These are phyloP conservation scores for Leccinum variicolor DNA, from an alignment of 768 basidiomycete genomes.

Conservation along the genomic window DNA sequence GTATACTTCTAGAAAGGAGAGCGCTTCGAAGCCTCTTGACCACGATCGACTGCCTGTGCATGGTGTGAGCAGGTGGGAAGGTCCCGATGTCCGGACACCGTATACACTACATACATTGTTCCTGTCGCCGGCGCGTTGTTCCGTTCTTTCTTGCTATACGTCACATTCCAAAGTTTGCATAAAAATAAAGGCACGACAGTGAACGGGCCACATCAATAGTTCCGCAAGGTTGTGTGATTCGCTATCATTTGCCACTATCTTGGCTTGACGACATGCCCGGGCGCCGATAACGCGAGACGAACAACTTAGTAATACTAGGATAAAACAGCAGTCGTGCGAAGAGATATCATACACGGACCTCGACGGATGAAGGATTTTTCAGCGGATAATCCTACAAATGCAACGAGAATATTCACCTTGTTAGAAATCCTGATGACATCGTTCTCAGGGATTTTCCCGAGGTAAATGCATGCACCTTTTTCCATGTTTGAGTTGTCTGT, in stretches of 20 bases:
- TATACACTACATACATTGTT: not conserved
- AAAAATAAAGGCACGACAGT: not conserved
- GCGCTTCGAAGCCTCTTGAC: too few relatives aligned
- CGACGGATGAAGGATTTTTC: not conserved
- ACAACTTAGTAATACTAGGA: not conserved
- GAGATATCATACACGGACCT: not conserved
- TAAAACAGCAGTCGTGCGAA: not conserved
- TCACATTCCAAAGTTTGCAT: not conserved
- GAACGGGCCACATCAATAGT: not conserved
- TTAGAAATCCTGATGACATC: not conserved
- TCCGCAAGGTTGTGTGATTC: not conserved
- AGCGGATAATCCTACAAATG: not conserved
- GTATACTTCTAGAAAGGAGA: too few relatives aligned
- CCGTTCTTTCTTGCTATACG: not conserved
- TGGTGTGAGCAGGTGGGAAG: not conserved
- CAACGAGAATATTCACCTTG: not conserved
- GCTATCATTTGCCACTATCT: not conserved
- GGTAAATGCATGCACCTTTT: not conserved
- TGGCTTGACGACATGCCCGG: not conserved
- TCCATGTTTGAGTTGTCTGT: not conserved
- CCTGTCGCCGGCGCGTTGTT: not conserved
- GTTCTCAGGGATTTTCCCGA: not conserved
- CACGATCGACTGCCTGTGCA: not conserved
- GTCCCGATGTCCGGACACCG: not conserved
- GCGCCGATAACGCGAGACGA: not conserved